A percentile compares a stretch with the other conserved stretches of the same genome.
These are phyloP conservation scores for Thuja plicata DNA, from an alignment of 83 land plant genomes.

Conservation along the genomic window DNA sequence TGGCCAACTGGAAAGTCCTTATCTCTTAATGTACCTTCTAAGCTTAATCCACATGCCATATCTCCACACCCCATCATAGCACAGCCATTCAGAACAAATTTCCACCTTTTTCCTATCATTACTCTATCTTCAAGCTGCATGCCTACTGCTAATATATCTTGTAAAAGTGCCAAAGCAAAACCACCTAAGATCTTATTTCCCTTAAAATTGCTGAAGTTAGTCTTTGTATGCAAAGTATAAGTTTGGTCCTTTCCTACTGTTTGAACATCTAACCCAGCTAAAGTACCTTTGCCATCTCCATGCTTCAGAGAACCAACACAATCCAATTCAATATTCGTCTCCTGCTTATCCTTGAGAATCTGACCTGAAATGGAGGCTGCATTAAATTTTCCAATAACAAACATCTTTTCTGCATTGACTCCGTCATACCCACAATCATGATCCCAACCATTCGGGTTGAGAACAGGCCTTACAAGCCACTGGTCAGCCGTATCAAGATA, in stretches of 20 bases:
- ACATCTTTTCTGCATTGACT: conserved; percentile 56
- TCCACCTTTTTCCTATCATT: conserved; percentile 51
- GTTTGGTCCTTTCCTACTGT: conserved; percentile 69
- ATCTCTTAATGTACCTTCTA: conserved; percentile 8
- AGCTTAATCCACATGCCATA: conserved; percentile 82
- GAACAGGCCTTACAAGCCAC: conserved; percentile 83
- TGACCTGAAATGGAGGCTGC: conserved; percentile 63
- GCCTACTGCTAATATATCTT: conserved; percentile 79
- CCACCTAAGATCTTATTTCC: conserved; percentile 72
- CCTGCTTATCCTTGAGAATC: conserved; percentile 80
- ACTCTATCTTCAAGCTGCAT: conserved; percentile 87
- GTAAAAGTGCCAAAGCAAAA: conserved; percentile 60
- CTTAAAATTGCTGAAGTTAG: conserved; percentile 64
- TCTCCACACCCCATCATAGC: conserved; percentile 79
- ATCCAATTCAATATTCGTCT: conserved; percentile 65
- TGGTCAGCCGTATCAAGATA: conserved; percentile 42
- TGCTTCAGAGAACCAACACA: conserved; percentile 45
- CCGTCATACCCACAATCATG: conserved; percentile 96
- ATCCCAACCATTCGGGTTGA: conserved; percentile 94
- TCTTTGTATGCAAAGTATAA: conserved; percentile 77
- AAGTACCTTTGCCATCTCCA: conserved; percentile 39
- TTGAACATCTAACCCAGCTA: conserved; percentile 70
- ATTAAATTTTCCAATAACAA: conserved; percentile 33
- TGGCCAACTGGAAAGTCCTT: neutral
- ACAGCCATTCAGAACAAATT: conserved; percentile 75